Evolutionary conservation across 192 early-diverging fungal species (phyloP).

Genomic region (Rhizophagus clarus): DNA sequence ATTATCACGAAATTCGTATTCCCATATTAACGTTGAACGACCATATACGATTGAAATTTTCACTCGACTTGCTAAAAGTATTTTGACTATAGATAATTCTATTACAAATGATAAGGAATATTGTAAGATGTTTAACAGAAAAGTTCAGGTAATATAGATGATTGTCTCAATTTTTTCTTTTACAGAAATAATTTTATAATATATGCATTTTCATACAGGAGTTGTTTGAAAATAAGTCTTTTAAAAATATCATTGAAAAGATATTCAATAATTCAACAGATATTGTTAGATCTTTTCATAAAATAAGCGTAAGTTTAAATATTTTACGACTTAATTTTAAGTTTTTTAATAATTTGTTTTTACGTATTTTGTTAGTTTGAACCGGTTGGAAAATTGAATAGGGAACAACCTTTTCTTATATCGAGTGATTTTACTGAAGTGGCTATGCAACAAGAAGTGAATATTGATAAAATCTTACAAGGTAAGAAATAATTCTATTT

Average conservation of each 20-base stretch:
- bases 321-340: not conserved
- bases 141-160: constrained; percentile 43
- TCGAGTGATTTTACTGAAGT: not conserved
- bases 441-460: not conserved
- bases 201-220: not conserved
- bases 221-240: constrained; percentile 5
- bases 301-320: constrained; percentile 10
- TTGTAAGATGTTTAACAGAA: constrained; percentile 51
- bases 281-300: not conserved
- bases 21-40: constrained; percentile 74
- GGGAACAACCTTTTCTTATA: not conserved
- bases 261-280: constrained; percentile 18
- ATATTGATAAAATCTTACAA: not conserved
- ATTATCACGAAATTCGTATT: constrained; percentile 91
- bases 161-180: not conserved
- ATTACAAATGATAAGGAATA: constrained; percentile 28
- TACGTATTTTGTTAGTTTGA: not conserved
- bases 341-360: not conserved
- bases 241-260: not conserved
- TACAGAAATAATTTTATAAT: not conserved
- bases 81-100: constrained; percentile 41
- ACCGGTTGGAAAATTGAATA: not conserved
- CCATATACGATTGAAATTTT: constrained; percentile 60
- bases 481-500: not conserved
- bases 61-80: constrained; percentile 52